These are phyloP conservation scores for Venturia asperata DNA, from an alignment of 2,329 filamentous ascomycete genomes.

Conservation along the genomic window DNA sequence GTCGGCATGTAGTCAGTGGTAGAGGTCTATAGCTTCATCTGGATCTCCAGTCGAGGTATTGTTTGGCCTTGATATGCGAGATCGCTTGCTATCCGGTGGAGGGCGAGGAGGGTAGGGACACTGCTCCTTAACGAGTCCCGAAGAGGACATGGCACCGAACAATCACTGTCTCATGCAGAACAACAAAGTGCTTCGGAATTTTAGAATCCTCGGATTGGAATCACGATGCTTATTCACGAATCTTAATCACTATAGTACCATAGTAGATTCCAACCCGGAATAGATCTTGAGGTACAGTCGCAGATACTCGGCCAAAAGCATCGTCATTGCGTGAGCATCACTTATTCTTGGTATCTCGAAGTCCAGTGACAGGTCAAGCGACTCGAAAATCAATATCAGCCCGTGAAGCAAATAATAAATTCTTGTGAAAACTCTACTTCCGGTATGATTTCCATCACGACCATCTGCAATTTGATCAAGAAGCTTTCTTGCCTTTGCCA, in stretches of 20 bases:
- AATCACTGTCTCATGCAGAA: neutral
- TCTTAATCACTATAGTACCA: too few relatives aligned
- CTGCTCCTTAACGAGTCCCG: neutral
- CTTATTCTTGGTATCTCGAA: neutral
- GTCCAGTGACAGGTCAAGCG: neutral
- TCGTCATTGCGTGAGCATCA: neutral
- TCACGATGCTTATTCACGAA: too few relatives aligned
- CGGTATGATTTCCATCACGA: too few relatives aligned
- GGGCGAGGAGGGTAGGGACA: neutral
- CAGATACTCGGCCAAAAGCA: neutral
- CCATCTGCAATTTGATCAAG: neutral
- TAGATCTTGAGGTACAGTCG: neutral
- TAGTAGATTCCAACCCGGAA: neutral
- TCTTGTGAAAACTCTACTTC: too few relatives aligned
- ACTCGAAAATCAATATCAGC: too few relatives aligned
- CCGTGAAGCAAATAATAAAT: too few relatives aligned
- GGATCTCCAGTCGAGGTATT: neutral
- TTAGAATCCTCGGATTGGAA: too few relatives aligned
- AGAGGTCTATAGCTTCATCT: neutral
- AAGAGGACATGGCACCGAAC: constrained; percentile 8
- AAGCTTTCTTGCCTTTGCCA: neutral
- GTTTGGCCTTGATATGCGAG: neutral
- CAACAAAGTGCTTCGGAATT: neutral
- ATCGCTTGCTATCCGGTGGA: neutral
- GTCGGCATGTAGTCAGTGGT: constrained; percentile 15